phyloP scores from a whole-genome alignment of 2,329 filamentous ascomycete genomes.

The Dactylellina cionopaga region DNA sequence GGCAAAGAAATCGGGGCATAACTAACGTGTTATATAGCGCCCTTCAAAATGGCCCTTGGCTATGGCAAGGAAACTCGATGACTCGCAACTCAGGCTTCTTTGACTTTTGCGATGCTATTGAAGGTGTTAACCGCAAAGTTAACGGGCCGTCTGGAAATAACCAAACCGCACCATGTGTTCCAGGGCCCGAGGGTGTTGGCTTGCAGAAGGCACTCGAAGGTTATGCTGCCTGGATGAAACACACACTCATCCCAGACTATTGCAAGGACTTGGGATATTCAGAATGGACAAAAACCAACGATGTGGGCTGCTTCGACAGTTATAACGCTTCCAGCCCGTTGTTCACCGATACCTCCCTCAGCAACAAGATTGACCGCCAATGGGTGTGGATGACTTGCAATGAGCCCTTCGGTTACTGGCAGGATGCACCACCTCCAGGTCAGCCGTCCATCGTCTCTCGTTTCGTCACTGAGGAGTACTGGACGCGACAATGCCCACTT shows the following conservation, averaged over 20 bases:
- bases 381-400: conserved; percentile 73
- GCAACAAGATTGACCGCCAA: conserved; percentile 65
- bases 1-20: conserved; percentile 8
- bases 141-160: conserved; percentile 56
- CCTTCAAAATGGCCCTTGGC: conserved; percentile 68
- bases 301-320: conserved; percentile 67
- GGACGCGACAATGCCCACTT: conserved; percentile 67
- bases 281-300: conserved; percentile 61
- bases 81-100: conserved; percentile 64
- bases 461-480: conserved; percentile 66
- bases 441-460: conserved; percentile 66
- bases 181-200: conserved; percentile 65
- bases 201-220: conserved; percentile 66
- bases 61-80: conserved; percentile 69
- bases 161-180: conserved; percentile 58
- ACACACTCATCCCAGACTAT: conserved; percentile 64
- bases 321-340: conserved; percentile 65
- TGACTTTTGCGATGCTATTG: conserved; percentile 66
- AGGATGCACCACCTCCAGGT: conserved; percentile 64
- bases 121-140: conserved; percentile 60
- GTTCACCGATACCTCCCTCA: conserved; percentile 65
- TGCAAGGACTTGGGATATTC: conserved; percentile 65
- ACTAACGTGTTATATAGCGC: conserved; percentile 58
- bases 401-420: conserved; percentile 66
- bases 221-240: conserved; percentile 68